Evolutionary conservation across 768 basidiomycete species (phyloP), one percentile per base, ranked within the genome.

Genomic region (Lentinula edodes): DNA sequence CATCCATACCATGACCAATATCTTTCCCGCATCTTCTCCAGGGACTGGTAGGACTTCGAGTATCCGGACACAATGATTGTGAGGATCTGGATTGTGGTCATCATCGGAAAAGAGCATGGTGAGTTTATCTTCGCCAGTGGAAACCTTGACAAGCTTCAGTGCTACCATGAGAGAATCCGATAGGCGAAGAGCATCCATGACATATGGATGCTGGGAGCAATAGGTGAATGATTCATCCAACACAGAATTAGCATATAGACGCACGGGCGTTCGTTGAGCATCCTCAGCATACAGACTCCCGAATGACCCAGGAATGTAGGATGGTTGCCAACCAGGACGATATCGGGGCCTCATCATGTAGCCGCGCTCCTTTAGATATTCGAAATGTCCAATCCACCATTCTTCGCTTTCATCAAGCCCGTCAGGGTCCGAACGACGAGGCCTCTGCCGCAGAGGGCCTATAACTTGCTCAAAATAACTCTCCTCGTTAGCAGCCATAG

Each of bases 1-100:
- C 2, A 75, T 59, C 1, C 70, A 62, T 1, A 70, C 70, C 71
- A 76, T 71, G 7, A 73, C 72, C 3, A 75, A 10, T 39, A 75
- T 51, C 0, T 56, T 51, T 4, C 28, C 56, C 9, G 64, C 42
- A 0, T 65, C 55, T 3, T 62, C 61, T 12, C 66, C 64, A 1
- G 70, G 68, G 3, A 67, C 50, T 2, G 65, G 23, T 7, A 74
- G 36, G 15, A 68, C 51, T 2, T 74, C 69, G 18, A 64, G 58
- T 0, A 74, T 28, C 2, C 71, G 70, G 15, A 71, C 65, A 54
- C 69, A 72, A 54, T 73, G 74, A 55, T 75, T 75, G 3, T 62
- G 59, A 4, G 69, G 62, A 48, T 73, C 60, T 2, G 63, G 61
- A 9, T 34, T 41, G 9, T 68, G 62, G 1, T 62, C 60, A n/a